Base-by-base conservation (phyloP, 2,329 filamentous ascomycete genomes). In the Curvularia spicifera region DNA sequence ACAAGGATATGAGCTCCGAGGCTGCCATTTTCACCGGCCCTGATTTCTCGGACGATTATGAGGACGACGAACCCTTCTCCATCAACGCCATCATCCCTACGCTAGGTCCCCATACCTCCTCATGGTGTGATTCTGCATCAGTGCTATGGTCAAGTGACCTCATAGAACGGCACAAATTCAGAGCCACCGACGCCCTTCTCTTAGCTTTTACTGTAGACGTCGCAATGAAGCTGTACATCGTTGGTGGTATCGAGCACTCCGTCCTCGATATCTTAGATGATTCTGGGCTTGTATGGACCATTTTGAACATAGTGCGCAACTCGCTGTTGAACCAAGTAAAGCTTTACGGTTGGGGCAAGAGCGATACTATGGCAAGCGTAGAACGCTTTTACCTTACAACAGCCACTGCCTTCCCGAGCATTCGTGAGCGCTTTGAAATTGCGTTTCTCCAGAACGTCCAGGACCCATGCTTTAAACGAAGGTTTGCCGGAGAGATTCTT, bases 181-280 rank as follows among this genome's bases (percentile, higher is more conserved):
- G 22, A 3, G 20, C 26, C 12, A 8, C 35, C 15, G 50, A 44
- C 31, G 20, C 37, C 24, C 29, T 18, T 18, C 50, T 53, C n/a
- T 24, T 57, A 22, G 43, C 55, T 33, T 57, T 57, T 15, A 37
- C 28, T 13, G 35, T 53, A 35, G 55, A 53, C 18, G 40, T 45
- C 43, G 44, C 28, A 15, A 57, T 53, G 50, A 57, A 42, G 22
- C 26, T 53, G 10, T 57, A 53, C 15, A 49, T 57, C 18, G 22
- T 33, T 37, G 29, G n/a, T 22, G 24, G 26, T 12, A 44, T 48
- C 28, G n/a, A 18, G 26, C 15, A 42, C 9, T 7, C 37, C 5
- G 29, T 18, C 29, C 20, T 47, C n/a, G 5, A 43, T 10, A 28
- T 28, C 28, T 22, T 12, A 28, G 31, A 43, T 18, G 31, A 43